Base-by-base conservation (phyloP, 2,329 filamentous ascomycete genomes). In the Fusarium stilboides region DNA sequence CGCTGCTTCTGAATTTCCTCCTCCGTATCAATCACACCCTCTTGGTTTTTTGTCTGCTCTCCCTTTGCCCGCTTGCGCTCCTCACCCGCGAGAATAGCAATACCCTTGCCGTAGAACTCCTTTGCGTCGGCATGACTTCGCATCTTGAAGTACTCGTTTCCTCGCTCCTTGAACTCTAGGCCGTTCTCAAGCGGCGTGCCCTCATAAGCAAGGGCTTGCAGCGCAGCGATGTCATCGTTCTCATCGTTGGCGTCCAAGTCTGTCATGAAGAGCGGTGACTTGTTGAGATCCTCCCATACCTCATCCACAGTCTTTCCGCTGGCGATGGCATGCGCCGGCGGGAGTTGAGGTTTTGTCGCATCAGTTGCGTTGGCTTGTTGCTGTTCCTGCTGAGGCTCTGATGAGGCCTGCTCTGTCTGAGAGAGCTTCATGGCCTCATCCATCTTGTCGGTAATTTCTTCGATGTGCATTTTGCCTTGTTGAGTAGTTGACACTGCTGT, bases 241-340 rank as follows among this genome's bases (percentile, higher is more conserved):
- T 97, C 92, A 73, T 91, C 84, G 75, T 97, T 97, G 69, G 95
- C 92, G 74, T 93, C 93, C 34, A 98, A 86, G 71, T 93, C 91
- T 31, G 94, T 98, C 96, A 99, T 99, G 85, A 99, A 99, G 37
- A 99, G 87, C 8, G 96, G 96, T 33, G 84, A 87, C 77, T 84
- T 84, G 77, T 88, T 88, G 42, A 89, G 80, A 49, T 89, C 87
- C 12, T 84, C 84, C 58, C 86, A 78, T 34, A 89, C 83, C 72
- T 89, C 86, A 37, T 87, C 86, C 4, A 85, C 80, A 6, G 86
- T 85, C 78, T 85, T 86, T 72, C 81, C 75, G 24, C 74, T 74
- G 59, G 75, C 76, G 68, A 79, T 70, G 22, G 80, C 79, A 56
- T 82, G 78, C 5, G 76, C 80, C 0, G 85, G 84, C 5, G 86